A percentile compares a stretch with the other conserved stretches of the same genome.
Conservation (phyloP, 495 filamentous ascomycete species). For the Lasiosphaeria ovina region DNA sequence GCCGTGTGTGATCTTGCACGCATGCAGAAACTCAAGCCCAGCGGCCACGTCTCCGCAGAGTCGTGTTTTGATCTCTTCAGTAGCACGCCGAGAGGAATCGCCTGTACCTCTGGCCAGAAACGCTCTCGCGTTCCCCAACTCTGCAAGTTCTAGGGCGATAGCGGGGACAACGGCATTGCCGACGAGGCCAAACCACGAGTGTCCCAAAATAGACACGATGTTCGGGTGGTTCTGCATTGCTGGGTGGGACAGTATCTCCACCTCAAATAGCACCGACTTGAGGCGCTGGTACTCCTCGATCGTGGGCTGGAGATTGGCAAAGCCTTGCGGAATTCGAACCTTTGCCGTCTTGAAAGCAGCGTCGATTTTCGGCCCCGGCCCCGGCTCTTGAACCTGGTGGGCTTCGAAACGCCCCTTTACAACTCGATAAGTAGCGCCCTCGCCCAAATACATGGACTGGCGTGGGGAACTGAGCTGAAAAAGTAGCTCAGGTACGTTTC, state of each 20-base stretch:
- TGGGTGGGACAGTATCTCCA: not conserved
- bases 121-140: not conserved
- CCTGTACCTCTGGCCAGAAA: too few relatives aligned
- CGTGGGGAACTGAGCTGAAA: not conserved
- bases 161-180: not conserved
- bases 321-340: not conserved
- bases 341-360: conserved; percentile 5
- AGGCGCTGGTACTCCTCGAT: not conserved
- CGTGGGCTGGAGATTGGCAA: not conserved
- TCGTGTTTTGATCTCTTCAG: not conserved
- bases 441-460: not conserved
- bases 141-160: not conserved
- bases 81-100: not conserved
- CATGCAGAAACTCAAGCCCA: conserved; percentile 1
- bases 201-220: not conserved
- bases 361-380: too few relatives aligned
- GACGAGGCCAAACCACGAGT: not conserved
- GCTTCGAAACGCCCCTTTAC: not conserved
- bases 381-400: not conserved
- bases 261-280: not conserved
- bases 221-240: not conserved
- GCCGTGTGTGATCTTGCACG: not conserved
- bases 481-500: not conserved
- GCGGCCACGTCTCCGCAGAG: not conserved
- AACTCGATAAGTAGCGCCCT: conserved; percentile 1